Conservation (phyloP, 2,329 filamentous ascomycete genomes). For the Periconia macrospinosa region DNA sequence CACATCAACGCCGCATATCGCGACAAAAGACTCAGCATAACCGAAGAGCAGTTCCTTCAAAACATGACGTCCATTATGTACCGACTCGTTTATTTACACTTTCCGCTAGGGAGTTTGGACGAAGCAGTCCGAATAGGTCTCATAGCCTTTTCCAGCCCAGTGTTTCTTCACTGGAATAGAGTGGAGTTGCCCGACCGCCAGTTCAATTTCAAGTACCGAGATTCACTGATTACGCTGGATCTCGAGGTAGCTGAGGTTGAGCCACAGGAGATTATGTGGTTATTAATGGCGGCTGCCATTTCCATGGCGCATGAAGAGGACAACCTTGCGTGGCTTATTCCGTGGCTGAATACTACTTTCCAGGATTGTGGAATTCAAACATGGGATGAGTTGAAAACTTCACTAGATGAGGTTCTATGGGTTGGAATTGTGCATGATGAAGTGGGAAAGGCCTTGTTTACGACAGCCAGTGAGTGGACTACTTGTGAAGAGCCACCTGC, state of each 20-base stretch:
- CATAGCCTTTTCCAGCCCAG: slow-evolving; percentile 40
- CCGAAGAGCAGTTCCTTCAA: slow-evolving; percentile 20
- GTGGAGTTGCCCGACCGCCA: slow-evolving; percentile 18
- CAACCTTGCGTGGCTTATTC: background rate
- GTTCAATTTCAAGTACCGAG: slow-evolving; percentile 7
- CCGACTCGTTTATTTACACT: slow-evolving; percentile 34
- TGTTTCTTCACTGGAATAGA: slow-evolving; percentile 47
- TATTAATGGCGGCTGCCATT: slow-evolving; percentile 16
- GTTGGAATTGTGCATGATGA: background rate
- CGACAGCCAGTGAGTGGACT: background rate
- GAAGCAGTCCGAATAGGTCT: slow-evolving; percentile 46
- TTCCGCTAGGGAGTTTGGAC: slow-evolving; percentile 14
- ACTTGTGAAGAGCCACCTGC: too few relatives aligned
- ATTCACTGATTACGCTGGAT: background rate
- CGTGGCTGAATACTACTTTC: background rate
- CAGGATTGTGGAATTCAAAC: background rate
- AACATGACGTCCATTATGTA: slow-evolving; percentile 48
- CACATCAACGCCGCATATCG: slow-evolving; percentile 27
- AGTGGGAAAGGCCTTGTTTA: background rate
- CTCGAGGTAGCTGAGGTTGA: background rate
- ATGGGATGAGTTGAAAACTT: background rate
- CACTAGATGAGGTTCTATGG: too few relatives aligned
- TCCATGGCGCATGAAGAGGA: background rate
- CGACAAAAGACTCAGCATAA: slow-evolving; percentile 19
- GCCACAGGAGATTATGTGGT: slow-evolving; percentile 15